Base-by-base conservation (phyloP, 1,284 basidiomycete species). In the Pyrrhoderma lamaoense region DNA sequence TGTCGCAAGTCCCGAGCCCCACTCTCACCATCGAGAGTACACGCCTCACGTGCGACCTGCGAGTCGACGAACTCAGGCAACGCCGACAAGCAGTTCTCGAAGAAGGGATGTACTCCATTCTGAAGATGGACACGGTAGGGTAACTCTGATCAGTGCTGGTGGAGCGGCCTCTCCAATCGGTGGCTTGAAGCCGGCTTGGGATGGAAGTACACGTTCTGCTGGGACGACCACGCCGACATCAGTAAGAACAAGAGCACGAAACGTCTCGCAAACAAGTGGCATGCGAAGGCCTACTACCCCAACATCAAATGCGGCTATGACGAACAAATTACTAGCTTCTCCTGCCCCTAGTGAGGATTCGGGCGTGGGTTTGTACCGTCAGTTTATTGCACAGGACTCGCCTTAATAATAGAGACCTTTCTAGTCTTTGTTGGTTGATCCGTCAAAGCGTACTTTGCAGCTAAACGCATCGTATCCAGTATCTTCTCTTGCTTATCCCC, bases 281-380 rank as follows among this genome's bases (percentile, higher is more conserved):
- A 68, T 75, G 16, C 72, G 73, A 13, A 71, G 74, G 8, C 65
- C 67, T 34, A 66, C 70, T 9, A 63, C 58, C 5, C 27, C 27
- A 67, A 31, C 65, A 70, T 22, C n/a, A 5, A 40, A 40, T 14
- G 48, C 39, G 5, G 48, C 40, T 22, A 38, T 38, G 9, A 27
- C 40, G 5, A 67, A 69, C 45, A 85, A 84, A 64, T 65, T 70
- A 31, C 69, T 85, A 27, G 69, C 76, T 14, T 87, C 85, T 8
- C 85, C 86, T 53, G 83, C 82, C 31, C 85, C 82, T n/a, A 87
- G 84, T 37, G 86, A 89, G 63, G 86, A 89, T 64, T 89, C 87
- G 50, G 85, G 84, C 57, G 84, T 89, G 58, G 85, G 83, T 56
- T 65, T 89, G 61, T 87, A 89, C 69, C 80, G 84, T 54, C 82